These are phyloP conservation scores for Fusarium stilboides DNA, from an alignment of 2,329 filamentous ascomycete species.

Conservation along the genomic window DNA sequence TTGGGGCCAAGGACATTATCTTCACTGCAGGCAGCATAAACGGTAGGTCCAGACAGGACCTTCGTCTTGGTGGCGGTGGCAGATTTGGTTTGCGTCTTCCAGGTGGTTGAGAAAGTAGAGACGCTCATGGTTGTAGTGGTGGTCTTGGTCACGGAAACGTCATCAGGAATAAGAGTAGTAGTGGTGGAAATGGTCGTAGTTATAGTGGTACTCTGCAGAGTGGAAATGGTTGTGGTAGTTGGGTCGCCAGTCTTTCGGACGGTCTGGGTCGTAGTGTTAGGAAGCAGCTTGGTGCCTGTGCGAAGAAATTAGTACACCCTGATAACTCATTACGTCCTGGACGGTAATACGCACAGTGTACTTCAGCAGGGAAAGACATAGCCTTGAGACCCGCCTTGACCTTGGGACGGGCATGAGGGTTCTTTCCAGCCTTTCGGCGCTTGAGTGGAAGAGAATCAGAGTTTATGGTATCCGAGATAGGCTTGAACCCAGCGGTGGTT, in stretches of 20 bases:
- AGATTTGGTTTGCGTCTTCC: conserved; percentile 1
- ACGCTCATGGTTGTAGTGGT: conserved; percentile 7
- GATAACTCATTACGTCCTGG: accelerated
- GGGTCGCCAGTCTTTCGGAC: conserved; percentile 5
- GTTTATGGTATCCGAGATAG: conserved; percentile 13
- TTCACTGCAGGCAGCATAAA: conserved; percentile 10
- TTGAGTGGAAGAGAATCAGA: neutral
- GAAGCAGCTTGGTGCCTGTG: neutral
- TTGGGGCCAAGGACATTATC: conserved; percentile 16
- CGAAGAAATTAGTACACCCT: neutral
- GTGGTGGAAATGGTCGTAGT: conserved; percentile 4
- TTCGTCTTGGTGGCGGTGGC: conserved; percentile 10
- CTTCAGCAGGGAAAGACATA: conserved; percentile 6
- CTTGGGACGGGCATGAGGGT: neutral
- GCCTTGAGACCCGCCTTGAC: conserved; percentile 16
- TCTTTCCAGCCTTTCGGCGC: neutral
- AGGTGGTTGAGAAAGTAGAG: conserved; percentile 15
- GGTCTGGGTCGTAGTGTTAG: conserved; percentile 1
- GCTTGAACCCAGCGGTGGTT: conserved; percentile 8
- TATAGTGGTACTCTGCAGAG: conserved; percentile 1
- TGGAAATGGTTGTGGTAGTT: conserved; percentile 1
- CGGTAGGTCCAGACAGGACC: conserved; percentile 2
- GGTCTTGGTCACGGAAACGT: conserved; percentile 9
- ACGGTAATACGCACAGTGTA: conserved; percentile 7
- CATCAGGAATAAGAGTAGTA: conserved; percentile 15